A percentile compares a stretch with the other conserved stretches of the same genome.
Evolutionary conservation across 257 asterid species (phyloP).

Genomic region (Leonotis leonurus): DNA sequence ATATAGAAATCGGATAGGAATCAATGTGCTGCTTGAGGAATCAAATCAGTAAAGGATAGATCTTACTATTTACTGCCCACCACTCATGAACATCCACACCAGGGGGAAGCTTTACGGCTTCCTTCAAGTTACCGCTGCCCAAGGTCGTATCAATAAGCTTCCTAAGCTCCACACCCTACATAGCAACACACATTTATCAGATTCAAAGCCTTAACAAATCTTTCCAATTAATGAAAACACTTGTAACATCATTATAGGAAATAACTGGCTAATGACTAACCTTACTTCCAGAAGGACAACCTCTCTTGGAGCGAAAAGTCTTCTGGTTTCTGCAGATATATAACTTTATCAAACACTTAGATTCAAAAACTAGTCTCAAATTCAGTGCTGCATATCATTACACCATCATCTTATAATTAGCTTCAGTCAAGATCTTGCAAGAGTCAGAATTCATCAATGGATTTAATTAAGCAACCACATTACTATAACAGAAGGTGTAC

Average conservation of each 20-base stretch:
- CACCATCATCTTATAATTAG: background rate
- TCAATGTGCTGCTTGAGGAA: too few species aligned
- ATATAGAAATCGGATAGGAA: too few species aligned
- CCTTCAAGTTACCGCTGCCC: conserved; percentile 54
- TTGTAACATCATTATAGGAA: background rate
- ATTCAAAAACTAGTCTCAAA: background rate
- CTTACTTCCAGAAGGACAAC: conserved; percentile 34
- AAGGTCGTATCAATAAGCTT: conserved; percentile 40
- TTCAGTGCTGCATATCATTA: background rate
- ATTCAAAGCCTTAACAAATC: too few species aligned
- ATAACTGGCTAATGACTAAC: conserved; percentile 16
- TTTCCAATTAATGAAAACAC: background rate
- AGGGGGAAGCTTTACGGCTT: conserved; percentile 50
- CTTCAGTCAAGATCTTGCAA: background rate
- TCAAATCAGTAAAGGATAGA: background rate
- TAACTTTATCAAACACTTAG: background rate
- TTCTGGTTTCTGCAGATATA: conserved; percentile 33
- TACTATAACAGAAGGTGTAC: too few species aligned
- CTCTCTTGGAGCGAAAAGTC: conserved; percentile 37
- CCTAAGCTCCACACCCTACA: conserved; percentile 35
- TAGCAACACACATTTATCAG: background rate
- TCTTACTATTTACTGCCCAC: conserved; percentile 60
- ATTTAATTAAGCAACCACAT: too few species aligned
- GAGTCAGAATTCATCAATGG: background rate
- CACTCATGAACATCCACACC: conserved; percentile 61